Base-by-base conservation (phyloP, 169 alveolate species). In the Cyclospora cayetanensis region DNA sequence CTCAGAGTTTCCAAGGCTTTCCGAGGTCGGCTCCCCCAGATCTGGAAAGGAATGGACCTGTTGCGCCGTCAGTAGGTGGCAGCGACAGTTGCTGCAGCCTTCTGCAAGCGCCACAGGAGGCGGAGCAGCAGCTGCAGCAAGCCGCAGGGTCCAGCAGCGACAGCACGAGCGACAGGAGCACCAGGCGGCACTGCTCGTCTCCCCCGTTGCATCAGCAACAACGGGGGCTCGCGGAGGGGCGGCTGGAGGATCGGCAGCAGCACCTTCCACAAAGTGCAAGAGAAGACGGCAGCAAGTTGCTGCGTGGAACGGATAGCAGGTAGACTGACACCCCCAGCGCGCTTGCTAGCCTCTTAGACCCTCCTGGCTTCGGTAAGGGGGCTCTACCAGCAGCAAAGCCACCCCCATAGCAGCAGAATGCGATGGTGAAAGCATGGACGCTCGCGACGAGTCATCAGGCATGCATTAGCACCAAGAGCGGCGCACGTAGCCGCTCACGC, bases 121-220 rank as follows among this genome's bases (percentile, higher is more conserved):
- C 20, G 12, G 35, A 55, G 70, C 70, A 55, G 18, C 70, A 55
- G 4, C 70, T n/a, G 70, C 4, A 3, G 18, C 70, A 55, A n/a
- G 70, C 70, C 3, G 70, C 70, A 55, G 18, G n/a, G n/a, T n/a
- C n/a, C 70, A n/a, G 4, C 70, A 55, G 70, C 70, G 70, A 55
- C 18, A 55, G 70, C 25, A 55, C 70, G 5, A 55, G 70, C 18
- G 70, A 55, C 18, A 2, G 70, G 2, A 55, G 70, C 18, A 55
- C 20, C 18, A 55, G 70, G 25, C 27, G 70, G 2, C 25, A n/a
- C 18, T n/a, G 70, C 70, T 55, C 70, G 25, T 31, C 70, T 3
- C 70, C 25, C 35, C 70, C 70, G 70, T 31, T n/a, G 70, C n/a
- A n/a, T n/a, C n/a, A n/a, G n/a, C n/a, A n/a, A n/a, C n/a, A n/a